Evolutionary conservation across 768 basidiomycete species (phyloP), one percentile per base, ranked within the genome.

Genomic region (Phlebiopsis gigantea): DNA sequence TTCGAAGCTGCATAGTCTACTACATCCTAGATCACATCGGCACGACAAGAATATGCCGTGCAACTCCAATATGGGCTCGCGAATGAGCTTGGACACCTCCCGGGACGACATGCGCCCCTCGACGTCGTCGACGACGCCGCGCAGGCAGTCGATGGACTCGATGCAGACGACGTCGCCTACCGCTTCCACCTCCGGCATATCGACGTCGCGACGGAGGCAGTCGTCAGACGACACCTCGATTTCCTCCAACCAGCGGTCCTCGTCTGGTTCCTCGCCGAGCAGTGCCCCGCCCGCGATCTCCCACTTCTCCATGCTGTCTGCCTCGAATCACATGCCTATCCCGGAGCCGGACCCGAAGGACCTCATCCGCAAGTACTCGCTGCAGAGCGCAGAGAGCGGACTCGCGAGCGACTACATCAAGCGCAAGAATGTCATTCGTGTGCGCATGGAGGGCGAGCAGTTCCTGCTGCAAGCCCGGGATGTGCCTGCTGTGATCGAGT

Each of bases 331-430:
- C 25, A 28, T 26, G 29, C 57, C 47, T 39, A 29, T 55, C 19
- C 62, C 62, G 43, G 54, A 46, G 22, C 82, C 79, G 8, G 72
- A 79, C 29, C 63, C 71, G 25, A 69, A 71, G 17, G 79, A 87
- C 63, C 67, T 94, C 49, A 68, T 95, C 51, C 79, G 78, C 48
- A 72, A 77, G 52, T 98, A 97, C 67, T 84, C 90, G 21, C 75
- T 98, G 70, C 93, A 96, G 69, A 72, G 88, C 62, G 93, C 93
- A 6, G 95, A 98, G 76, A 93, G 91, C 58, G 97, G 97, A 21
- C 70, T 99, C 34, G 97, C 93, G 29, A 93, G 90, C 57, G 97
- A 99, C 70, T 99, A 99, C 72, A 34, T 83, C 61, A 98, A 98
- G 79, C 77, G 94, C 60, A 88, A 84, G 75, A 90, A 98, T 69